Percentiles rank a stretch among this genome's conserved stretches.
Evolutionary conservation across 1,284 basidiomycete species (phyloP).

Genomic region (Phellinidium pouzarii): DNA sequence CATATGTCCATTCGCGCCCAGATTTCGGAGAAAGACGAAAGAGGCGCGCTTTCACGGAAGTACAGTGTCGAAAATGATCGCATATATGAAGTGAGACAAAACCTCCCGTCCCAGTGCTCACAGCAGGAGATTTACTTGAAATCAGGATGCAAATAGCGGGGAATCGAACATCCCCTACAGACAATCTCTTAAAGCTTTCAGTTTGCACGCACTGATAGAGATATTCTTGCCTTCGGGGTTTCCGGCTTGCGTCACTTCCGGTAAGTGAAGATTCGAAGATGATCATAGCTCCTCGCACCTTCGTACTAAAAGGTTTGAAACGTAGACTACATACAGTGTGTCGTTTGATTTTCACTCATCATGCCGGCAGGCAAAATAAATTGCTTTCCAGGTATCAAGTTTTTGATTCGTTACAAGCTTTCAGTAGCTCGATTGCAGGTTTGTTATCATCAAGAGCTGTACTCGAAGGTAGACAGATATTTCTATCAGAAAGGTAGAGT

Average conservation of each 20-base stretch:
- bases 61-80: neutral
- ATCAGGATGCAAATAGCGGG: neutral
- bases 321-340: slow-evolving; percentile 19
- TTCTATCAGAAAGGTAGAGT: neutral
- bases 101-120: neutral
- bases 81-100: neutral
- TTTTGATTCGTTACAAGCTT: slow-evolving; percentile 60
- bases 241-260: slow-evolving; percentile 51
- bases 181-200: neutral
- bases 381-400: slow-evolving; percentile 47
- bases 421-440: slow-evolving; percentile 58
- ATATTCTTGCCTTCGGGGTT: slow-evolving; percentile 59
- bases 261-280: slow-evolving; percentile 28
- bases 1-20: neutral
- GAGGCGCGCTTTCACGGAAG: neutral
- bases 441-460: slow-evolving; percentile 61
- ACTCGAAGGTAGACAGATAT: slow-evolving; percentile 46
- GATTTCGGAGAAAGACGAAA: neutral
- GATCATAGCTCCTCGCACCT: neutral
- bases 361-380: slow-evolving; percentile 29
- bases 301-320: neutral
- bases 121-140: neutral
- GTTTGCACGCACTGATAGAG: slow-evolving; percentile 23
- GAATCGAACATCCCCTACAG: neutral
- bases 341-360: neutral